These are phyloP conservation scores for Rhizopogon salebrosus DNA, from an alignment of 768 basidiomycete species.

Conservation along the genomic window DNA sequence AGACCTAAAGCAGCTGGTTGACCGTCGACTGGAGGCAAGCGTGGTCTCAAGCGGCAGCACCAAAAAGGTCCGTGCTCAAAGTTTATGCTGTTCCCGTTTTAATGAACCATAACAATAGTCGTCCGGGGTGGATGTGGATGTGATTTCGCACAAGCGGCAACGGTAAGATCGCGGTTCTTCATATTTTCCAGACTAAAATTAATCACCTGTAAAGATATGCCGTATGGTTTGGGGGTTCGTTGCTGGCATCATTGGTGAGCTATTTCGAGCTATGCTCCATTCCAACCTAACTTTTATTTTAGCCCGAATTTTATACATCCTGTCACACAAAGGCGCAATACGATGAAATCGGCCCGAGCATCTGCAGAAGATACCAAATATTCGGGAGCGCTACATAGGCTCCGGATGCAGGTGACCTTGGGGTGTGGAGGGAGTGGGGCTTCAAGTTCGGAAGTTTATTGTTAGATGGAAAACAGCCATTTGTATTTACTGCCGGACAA, in stretches of 20 bases:
- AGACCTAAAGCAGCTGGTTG: constrained; percentile 91
- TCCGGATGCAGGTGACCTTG: neutral
- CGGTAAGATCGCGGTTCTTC: constrained; percentile 40
- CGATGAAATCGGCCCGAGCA: constrained; percentile 88
- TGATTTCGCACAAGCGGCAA: constrained; percentile 97
- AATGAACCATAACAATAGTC: constrained; percentile 50
- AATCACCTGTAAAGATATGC: constrained; percentile 55
- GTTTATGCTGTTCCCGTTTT: neutral
- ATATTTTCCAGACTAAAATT: neutral
- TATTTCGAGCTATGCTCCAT: neutral
- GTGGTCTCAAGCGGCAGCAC: constrained; percentile 68
- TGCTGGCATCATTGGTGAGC: constrained; percentile 84
- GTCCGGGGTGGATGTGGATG: constrained; percentile 95
- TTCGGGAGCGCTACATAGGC: constrained; percentile 80
- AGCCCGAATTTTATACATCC: constrained; percentile 94
- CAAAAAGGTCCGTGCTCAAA: constrained; percentile 52
- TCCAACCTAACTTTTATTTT: constrained; percentile 6
- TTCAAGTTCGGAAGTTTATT: neutral
- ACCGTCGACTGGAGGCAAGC: constrained; percentile 79
- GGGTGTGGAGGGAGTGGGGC: neutral
- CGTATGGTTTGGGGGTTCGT: constrained; percentile 97
- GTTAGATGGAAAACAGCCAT: neutral
- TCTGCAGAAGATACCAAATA: constrained; percentile 89
- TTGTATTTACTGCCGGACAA: neutral
- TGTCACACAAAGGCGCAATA: constrained; percentile 95